Evolutionary conservation across 371 early-diverging fungal species (phyloP).

Genomic region (Apophysomyces trapeziformis): DNA sequence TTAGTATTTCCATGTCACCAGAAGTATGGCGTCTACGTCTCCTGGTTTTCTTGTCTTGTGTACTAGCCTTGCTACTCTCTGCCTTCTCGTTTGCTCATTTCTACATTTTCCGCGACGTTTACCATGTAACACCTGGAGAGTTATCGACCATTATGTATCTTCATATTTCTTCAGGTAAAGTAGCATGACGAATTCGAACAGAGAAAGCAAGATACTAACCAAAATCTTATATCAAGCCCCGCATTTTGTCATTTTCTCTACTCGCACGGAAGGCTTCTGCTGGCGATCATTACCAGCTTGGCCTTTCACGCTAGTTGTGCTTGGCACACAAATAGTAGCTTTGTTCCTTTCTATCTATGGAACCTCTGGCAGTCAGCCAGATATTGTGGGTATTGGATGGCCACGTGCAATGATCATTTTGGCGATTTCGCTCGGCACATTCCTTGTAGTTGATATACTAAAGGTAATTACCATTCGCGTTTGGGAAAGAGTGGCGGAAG

Average conservation of each 20-base stretch:
- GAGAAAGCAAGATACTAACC: no score
- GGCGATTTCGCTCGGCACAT: conserved; percentile 70
- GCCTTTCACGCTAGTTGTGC: conserved; percentile 79
- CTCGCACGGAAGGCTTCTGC: conserved; percentile 84
- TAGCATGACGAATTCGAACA: background rate
- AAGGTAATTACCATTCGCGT: conserved; percentile 77
- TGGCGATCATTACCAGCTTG: conserved; percentile 84
- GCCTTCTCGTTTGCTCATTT: conserved; percentile 83
- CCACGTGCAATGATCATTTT: conserved; percentile 63
- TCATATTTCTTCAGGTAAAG: conserved; percentile 81
- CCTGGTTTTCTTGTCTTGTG: conserved; percentile 77
- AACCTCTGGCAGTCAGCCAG: conserved; percentile 41
- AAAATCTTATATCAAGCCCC: conserved; percentile 56
- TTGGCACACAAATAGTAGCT: conserved; percentile 92
- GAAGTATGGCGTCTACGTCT: conserved; percentile 93
- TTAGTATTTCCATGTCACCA: conserved; percentile 77
- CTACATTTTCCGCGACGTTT: conserved; percentile 71
- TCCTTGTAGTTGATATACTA: conserved; percentile 78
- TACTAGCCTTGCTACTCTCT: conserved; percentile 75
- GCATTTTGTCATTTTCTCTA: conserved; percentile 96
- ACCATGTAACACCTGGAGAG: conserved; percentile 44
- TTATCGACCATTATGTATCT: conserved; percentile 88
- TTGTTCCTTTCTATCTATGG: conserved; percentile 87
- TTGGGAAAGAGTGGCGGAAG: conserved; percentile 54
- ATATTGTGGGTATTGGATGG: conserved; percentile 56